A percentile compares a stretch with the other conserved stretches of the same genome.
Evolutionary conservation across 345 rosid species (phyloP).

Genomic region (Eucalyptus erythrocorys): DNA sequence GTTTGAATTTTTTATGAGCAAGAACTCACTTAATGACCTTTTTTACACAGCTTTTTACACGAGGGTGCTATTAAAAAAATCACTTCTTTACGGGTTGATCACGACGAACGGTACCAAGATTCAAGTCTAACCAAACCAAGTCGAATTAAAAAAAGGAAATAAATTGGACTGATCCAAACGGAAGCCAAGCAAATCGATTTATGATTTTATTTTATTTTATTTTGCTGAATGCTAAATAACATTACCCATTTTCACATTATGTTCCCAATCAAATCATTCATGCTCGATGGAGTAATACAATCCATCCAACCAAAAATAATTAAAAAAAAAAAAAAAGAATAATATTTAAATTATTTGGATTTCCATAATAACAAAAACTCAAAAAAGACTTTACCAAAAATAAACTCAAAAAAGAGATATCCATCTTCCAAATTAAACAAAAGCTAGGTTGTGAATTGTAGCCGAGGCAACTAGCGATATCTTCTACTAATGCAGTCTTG

Average conservation of each 20-base stretch:
- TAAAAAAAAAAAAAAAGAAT: accelerated
- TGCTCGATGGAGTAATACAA: not conserved
- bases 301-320: not conserved
- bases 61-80: not conserved
- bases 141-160: not conserved
- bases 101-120: not conserved
- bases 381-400: too few species aligned
- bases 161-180: not conserved
- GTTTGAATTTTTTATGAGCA: not conserved
- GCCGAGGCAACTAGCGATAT: not conserved
- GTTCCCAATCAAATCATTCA: not conserved
- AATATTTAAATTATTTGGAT: not conserved
- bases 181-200: too few species aligned
- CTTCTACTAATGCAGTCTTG: not conserved
- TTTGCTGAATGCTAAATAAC: not conserved
- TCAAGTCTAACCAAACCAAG: not conserved
- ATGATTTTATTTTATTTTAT: too few species aligned
- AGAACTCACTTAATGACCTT: not conserved
- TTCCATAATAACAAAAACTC: not conserved
- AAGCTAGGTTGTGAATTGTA: not conserved
- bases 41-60: not conserved
- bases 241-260: not conserved
- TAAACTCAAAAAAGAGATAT: not conserved
- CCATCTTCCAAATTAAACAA: not conserved
- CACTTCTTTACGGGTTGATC: not conserved